Base-by-base conservation (phyloP, 257 asterid genomes). In the Knoxia roxburghii region DNA sequence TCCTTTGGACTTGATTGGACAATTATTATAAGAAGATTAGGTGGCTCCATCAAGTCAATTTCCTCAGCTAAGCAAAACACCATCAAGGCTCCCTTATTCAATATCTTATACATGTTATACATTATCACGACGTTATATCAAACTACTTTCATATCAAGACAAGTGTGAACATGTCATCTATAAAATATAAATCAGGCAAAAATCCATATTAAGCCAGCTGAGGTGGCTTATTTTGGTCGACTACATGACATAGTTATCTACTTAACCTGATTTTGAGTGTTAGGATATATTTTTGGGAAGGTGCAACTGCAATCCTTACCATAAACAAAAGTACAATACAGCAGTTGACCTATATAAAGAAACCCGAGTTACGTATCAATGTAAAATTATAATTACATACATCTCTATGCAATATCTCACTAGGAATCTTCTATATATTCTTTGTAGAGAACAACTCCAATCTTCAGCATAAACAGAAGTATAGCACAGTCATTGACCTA, bases 131-230 rank as follows among this genome's bases (percentile, higher is more conserved):
- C 43, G 29, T 41, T 50, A 37, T 45, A 50, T 50, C 37, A 10
- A 65, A 65, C 50, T 50, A n/a, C 20, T 23, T 24, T 33, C 14
- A 13, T 49, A n/a, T 33, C n/a, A 65, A 65, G 45, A 50, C 11
- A 65, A 33, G 15, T 15, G 35, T 54, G 65, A 51, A 32, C 13
- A 23, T 30, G 26, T 7, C n/a, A 65, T 17, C 29, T 8, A 11
- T 30, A 29, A 21, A 1, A 65, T 18, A 11, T n/a, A 30, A 30
- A 56, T 21, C 12, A 26, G 45, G 61, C 58, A 48, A 11, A 11
- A 48, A 72, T 33, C 62, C 61, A 57, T 15, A 57, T 56, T 49
- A 58, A 55, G 20, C 61, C 67, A 57, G 72, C 71, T 50, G 61
- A 72, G 18, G 55, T 66, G 61, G 54, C 40, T 32, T 61, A 29